These are phyloP conservation scores for Kuraishia borneana DNA, from an alignment of 805 yeast genomes.

Conservation along the genomic window DNA sequence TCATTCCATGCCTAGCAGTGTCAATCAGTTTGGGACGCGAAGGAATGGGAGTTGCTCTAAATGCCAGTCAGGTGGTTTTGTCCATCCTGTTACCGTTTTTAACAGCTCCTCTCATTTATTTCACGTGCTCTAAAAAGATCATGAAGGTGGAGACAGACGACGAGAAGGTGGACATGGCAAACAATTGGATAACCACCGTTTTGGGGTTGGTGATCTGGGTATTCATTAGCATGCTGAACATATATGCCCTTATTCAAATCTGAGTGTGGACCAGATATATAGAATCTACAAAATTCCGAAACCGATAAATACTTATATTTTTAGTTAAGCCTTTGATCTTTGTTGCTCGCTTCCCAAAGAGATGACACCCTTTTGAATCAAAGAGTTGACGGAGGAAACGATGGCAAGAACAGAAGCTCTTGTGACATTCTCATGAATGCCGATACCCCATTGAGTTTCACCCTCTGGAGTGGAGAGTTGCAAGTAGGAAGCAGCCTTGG, in stretches of 20 bases:
- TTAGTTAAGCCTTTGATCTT: background rate
- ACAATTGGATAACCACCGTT: constrained; percentile 45
- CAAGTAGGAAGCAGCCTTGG: constrained; percentile 71
- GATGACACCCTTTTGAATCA: constrained; percentile 12
- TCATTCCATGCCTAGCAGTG: constrained; percentile 64
- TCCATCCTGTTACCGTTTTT: constrained; percentile 70
- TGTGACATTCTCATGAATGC: constrained; percentile 82
- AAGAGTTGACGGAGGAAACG: constrained; percentile 48
- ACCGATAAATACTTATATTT: background rate
- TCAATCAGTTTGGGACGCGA: constrained; percentile 54
- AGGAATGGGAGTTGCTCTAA: constrained; percentile 62
- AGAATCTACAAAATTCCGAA: background rate
- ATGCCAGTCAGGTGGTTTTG: constrained; percentile 69
- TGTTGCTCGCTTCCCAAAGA: constrained; percentile 3
- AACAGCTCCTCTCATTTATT: constrained; percentile 70
- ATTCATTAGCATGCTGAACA: constrained; percentile 53
- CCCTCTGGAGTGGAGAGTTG: constrained; percentile 17
- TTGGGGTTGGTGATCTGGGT: constrained; percentile 49
- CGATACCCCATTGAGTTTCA: constrained; percentile 72
- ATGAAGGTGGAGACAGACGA: constrained; percentile 39
- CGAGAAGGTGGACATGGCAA: constrained; percentile 33
- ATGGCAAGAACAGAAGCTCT: constrained; percentile 71
- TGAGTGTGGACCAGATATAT: constrained; percentile 11
- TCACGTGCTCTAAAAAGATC: constrained; percentile 53
- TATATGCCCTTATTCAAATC: constrained; percentile 41